Percentiles rank a stretch among this genome's conserved stretches.
These are phyloP conservation scores for Pseudocercospora fijiensis DNA, from an alignment of 2,329 filamentous ascomycete species.

Conservation along the genomic window DNA sequence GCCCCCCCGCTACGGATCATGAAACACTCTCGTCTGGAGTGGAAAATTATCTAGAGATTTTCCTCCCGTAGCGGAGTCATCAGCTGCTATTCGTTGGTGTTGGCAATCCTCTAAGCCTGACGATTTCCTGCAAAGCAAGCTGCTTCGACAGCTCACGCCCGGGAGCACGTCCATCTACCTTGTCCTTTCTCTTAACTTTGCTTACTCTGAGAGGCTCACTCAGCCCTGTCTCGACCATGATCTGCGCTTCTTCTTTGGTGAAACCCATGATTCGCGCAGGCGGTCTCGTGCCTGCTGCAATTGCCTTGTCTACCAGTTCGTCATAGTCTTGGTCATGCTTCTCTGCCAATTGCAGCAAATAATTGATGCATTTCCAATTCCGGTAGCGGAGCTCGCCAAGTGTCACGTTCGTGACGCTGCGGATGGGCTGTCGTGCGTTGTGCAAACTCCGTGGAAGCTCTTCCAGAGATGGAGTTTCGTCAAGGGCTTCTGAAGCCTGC, in stretches of 20 bases:
- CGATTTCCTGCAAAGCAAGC: slow-evolving; percentile 3
- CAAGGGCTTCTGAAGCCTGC: background rate
- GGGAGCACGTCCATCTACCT: background rate
- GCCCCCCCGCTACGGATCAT: background rate
- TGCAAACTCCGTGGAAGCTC: background rate
- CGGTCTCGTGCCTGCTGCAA: slow-evolving; percentile 27
- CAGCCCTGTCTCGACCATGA: slow-evolving; percentile 12
- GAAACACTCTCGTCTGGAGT: background rate
- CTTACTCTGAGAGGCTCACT: background rate
- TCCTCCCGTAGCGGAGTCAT: background rate
- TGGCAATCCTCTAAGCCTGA: slow-evolving; percentile 2
- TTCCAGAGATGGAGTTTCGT: background rate
- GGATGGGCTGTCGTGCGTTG: background rate
- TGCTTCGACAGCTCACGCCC: slow-evolving; percentile 4
- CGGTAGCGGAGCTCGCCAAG: slow-evolving; percentile 50
- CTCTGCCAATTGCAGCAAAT: slow-evolving; percentile 42
- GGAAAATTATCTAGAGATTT: background rate
- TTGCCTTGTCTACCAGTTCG: slow-evolving; percentile 32
- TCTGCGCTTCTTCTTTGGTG: slow-evolving; percentile 11
- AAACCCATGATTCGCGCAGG: slow-evolving; percentile 21
- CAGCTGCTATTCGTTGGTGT: background rate
- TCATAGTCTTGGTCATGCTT: slow-evolving; percentile 31
- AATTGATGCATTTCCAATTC: slow-evolving; percentile 52
- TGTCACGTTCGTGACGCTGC: slow-evolving; percentile 36
- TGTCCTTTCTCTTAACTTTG: background rate